Base-by-base conservation (phyloP, 306 rosid genomes). In the Acacia crassicarpa region DNA sequence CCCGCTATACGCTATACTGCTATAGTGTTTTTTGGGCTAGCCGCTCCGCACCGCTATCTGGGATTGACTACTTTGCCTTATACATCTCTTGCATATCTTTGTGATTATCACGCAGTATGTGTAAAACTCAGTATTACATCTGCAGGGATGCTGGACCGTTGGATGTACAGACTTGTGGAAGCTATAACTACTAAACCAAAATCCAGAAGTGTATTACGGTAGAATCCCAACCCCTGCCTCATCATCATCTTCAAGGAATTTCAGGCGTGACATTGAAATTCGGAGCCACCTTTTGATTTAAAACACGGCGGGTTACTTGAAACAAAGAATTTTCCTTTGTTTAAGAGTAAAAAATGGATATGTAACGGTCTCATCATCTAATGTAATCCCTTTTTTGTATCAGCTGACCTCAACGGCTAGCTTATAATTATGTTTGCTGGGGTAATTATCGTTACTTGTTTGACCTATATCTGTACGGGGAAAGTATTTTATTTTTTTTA, bases 81-180 rank as follows among this genome's bases (percentile, higher is more conserved):
- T 51, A 17, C 58, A 17, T 20, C 62, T 19, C 62, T 56, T 56
- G 27, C 9, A 23, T 61, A 19, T 82, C 70, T 59, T 19, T 23
- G 72, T 83, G 67, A 49, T 27, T 22, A 59, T 83, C 63, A 44
- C 13, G 20, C 4, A 76, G 49, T 74, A 22, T 61, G 43, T 76
- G 49, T 38, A 67, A 79, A 43, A 40, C 44, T 73, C 43, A 6
- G 30, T 43, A 22, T 69, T 77, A 68, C 46, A 45, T 82, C 61
- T 8, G 83, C 91, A 94, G 98, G 98, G 81, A 82, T 94, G 98
- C 89, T 94, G 73, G 98, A 94, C 74, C 94, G 97, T 23, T 94
- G 98, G 98, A 94, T 92, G 97, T 92, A 46, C 88, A 84, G 97
- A 87, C 86, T 94, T 82, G 13, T 94, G 45, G 97, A 94, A 86